Evolutionary conservation across 108 stramenopile genomes (phyloP).

Genomic region (Stephanodiscus triporus): DNA sequence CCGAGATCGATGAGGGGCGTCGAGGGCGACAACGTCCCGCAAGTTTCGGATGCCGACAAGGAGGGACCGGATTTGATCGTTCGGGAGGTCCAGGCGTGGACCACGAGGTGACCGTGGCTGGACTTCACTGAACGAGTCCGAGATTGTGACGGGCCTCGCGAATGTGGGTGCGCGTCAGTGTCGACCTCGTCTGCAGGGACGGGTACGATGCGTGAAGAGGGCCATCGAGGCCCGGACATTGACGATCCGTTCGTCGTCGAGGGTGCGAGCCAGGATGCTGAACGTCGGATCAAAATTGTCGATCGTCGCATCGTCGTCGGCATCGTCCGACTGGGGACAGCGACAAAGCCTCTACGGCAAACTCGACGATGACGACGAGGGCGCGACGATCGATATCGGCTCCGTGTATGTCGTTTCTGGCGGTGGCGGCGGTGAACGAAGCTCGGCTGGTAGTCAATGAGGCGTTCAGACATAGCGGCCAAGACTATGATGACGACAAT

Average conservation of each 20-base stretch:
- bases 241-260: constrained; percentile 33
- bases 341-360: too few species aligned
- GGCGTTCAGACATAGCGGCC: not conserved
- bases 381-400: constrained; percentile 76
- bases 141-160: not conserved
- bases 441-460: constrained; percentile 20
- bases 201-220: constrained; percentile 42
- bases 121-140: constrained; percentile 78
- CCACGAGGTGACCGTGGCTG: constrained; percentile 68
- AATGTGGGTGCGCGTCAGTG: not conserved
- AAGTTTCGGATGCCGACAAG: constrained; percentile 6
- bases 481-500: not conserved
- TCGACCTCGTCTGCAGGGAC: not conserved
- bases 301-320: constrained; percentile 31
- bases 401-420: constrained; percentile 69
- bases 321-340: too few species aligned
- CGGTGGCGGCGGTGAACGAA: constrained; percentile 16
- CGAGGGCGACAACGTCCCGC: not conserved
- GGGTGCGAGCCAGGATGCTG: constrained; percentile 79
- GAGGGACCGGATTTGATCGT: not conserved
- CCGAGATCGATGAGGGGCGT: constrained; percentile 69
- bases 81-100: constrained; percentile 17
- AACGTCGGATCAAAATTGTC: constrained; percentile 57
- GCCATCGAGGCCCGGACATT: constrained; percentile 69
- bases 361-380: constrained; percentile 76